These are phyloP conservation scores for Kodamaea laetipori DNA, from an alignment of 805 yeast species.

Conservation along the genomic window DNA sequence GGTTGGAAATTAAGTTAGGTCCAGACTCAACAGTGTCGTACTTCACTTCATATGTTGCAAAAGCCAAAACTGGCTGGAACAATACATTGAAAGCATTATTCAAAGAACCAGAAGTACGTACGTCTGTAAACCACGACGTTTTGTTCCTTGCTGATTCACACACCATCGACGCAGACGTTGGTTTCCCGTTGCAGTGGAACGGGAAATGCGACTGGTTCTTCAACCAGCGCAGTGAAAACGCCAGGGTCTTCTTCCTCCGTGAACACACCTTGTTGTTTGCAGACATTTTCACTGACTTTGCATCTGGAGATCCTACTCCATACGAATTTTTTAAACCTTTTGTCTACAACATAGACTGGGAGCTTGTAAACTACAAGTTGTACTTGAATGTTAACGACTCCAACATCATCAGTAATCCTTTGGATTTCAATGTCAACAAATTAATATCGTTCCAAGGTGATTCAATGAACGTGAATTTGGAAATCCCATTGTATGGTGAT, in stretches of 20 bases:
- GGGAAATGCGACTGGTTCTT: constrained; percentile 72
- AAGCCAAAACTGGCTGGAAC: constrained; percentile 53
- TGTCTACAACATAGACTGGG: constrained; percentile 62
- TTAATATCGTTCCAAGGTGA: constrained; percentile 75
- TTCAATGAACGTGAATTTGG: constrained; percentile 45
- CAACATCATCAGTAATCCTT: constrained; percentile 85
- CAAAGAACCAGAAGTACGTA: constrained; percentile 59
- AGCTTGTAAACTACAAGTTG: constrained; percentile 54
- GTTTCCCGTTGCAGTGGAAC: constrained; percentile 83
- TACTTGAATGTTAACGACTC: constrained; percentile 81
- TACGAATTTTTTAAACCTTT: constrained; percentile 81
- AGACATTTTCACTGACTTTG: constrained; percentile 76
- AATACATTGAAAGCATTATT: constrained; percentile 51
- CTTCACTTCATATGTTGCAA: constrained; percentile 54
- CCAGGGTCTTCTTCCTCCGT: constrained; percentile 66
- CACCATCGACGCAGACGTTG: constrained; percentile 54
- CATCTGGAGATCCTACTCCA: constrained; percentile 66
- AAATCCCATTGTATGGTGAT: constrained; percentile 61
- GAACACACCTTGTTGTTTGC: constrained; percentile 78
- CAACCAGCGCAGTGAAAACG: constrained; percentile 50
- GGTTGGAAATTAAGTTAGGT: constrained; percentile 76
- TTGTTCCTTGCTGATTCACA: constrained; percentile 65
- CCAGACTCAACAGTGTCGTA: constrained; percentile 52
- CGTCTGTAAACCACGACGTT: constrained; percentile 89
- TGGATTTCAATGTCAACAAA: constrained; percentile 79